Conservation (phyloP, 2,329 filamentous ascomycete species). For the Beauveria sp. region DNA sequence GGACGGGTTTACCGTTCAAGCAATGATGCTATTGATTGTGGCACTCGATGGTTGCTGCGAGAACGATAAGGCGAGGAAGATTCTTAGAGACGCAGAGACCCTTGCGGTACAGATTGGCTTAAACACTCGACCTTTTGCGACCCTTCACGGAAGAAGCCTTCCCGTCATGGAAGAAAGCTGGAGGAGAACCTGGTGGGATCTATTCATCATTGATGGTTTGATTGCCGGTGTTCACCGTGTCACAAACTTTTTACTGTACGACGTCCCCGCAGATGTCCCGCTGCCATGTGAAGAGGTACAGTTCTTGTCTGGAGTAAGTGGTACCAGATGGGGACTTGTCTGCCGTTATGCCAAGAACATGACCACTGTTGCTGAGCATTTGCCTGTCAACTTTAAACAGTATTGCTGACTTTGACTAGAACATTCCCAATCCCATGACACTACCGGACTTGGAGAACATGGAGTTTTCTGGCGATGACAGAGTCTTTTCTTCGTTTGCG, state of each 20-base stretch:
- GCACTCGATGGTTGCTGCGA: conserved; percentile 71
- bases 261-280: conserved; percentile 58
- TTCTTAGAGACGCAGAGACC: conserved; percentile 60
- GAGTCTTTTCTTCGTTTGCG: conserved; percentile 73
- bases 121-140: conserved; percentile 61
- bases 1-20: conserved; percentile 64
- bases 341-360: not conserved
- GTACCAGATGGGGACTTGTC: not conserved
- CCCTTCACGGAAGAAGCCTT: conserved; percentile 54
- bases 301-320: conserved; percentile 51
- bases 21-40: conserved; percentile 68
- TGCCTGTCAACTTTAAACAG: not conserved
- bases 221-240: conserved; percentile 71
- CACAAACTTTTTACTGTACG: conserved; percentile 62
- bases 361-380: not conserved
- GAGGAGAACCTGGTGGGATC: conserved; percentile 85
- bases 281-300: conserved; percentile 80
- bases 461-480: conserved; percentile 63
- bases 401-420: conserved; percentile 28
- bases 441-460: conserved; percentile 69
- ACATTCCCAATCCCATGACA: conserved; percentile 51
- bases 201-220: conserved; percentile 76
- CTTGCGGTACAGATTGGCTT: conserved; percentile 71
- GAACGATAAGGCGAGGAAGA: conserved; percentile 57
- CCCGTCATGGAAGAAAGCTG: conserved; percentile 72